Evolutionary conservation across 148 eudicot species (phyloP).

Genomic region (Persicaria tinctoria): DNA sequence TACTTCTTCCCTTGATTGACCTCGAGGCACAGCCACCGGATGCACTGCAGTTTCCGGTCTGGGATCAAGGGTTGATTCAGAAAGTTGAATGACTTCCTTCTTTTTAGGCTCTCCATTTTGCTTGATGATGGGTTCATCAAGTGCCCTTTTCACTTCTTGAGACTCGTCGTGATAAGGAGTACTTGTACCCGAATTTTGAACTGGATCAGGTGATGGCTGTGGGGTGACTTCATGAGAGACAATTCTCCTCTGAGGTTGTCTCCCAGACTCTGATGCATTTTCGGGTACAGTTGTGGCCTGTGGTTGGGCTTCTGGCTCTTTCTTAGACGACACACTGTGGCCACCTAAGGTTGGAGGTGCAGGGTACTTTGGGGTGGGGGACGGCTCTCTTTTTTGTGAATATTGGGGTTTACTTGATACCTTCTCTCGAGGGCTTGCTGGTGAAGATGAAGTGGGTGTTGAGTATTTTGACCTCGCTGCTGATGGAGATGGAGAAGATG

Average conservation of each 20-base stretch:
- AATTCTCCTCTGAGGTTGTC: neutral
- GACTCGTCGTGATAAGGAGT: neutral
- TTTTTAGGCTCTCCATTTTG: constrained; percentile 15
- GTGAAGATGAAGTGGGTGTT: constrained; percentile 15
- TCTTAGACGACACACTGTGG: constrained; percentile 5
- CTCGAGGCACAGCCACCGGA: constrained; percentile 2
- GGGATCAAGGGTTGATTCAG: constrained; percentile 5
- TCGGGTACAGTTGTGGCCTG: constrained; percentile 1
- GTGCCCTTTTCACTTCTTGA: neutral
- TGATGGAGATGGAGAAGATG: constrained; percentile 20
- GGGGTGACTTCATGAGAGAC: no score
- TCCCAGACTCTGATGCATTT: neutral
- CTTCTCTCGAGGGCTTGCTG: constrained; percentile 12
- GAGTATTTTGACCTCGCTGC: constrained; percentile 12
- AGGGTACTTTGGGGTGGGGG: constrained; percentile 14
- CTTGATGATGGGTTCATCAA: neutral
- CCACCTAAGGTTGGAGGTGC: constrained; percentile 9
- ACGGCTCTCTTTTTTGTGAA: constrained; percentile 17
- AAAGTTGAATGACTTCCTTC: neutral
- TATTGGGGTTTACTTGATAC: constrained; percentile 17
- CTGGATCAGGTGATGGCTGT: neutral
- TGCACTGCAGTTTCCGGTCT: constrained; percentile 10
- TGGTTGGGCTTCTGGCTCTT: constrained; percentile 9
- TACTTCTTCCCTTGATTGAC: constrained; percentile 1
- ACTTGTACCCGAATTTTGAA: neutral